Evolutionary conservation across 2,329 filamentous ascomycete species (phyloP).

Genomic region (Colletotrichum filicis): DNA sequence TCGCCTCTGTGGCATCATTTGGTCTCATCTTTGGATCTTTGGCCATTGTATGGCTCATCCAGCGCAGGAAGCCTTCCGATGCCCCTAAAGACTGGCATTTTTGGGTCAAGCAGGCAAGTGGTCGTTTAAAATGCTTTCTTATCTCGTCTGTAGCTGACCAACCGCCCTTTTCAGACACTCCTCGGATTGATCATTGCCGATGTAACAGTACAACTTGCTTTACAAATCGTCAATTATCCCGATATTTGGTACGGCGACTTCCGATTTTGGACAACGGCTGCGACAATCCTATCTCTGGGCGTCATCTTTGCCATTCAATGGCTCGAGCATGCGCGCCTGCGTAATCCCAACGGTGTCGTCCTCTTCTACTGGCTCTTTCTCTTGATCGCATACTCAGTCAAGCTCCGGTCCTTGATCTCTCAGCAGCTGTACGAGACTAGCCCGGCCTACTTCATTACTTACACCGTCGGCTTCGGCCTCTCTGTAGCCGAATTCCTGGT

Average conservation of each 20-base stretch:
- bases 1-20: conserved; percentile 80
- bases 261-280: conserved; percentile 82
- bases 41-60: conserved; percentile 83
- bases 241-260: conserved; percentile 83
- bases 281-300: conserved; percentile 77
- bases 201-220: conserved; percentile 75
- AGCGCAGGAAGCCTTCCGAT: conserved; percentile 71
- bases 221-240: conserved; percentile 79
- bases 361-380: conserved; percentile 94
- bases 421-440: conserved; percentile 76
- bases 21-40: conserved; percentile 81
- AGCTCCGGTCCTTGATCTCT: conserved; percentile 86
- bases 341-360: conserved; percentile 87
- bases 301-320: conserved; percentile 86
- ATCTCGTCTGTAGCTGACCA: conserved; percentile 20
- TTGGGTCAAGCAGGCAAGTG: conserved; percentile 85
- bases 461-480: conserved; percentile 77
- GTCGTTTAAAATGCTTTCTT: background rate
- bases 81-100: conserved; percentile 91
- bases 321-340: conserved; percentile 83
- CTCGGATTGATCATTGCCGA: conserved; percentile 76
- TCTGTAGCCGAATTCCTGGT: conserved; percentile 77
- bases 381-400: conserved; percentile 80
- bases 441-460: conserved; percentile 81
- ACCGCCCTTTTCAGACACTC: conserved; percentile 54